These are phyloP conservation scores for Xylaria sp. DNA, from an alignment of 2,329 filamentous ascomycete genomes.

Conservation along the genomic window DNA sequence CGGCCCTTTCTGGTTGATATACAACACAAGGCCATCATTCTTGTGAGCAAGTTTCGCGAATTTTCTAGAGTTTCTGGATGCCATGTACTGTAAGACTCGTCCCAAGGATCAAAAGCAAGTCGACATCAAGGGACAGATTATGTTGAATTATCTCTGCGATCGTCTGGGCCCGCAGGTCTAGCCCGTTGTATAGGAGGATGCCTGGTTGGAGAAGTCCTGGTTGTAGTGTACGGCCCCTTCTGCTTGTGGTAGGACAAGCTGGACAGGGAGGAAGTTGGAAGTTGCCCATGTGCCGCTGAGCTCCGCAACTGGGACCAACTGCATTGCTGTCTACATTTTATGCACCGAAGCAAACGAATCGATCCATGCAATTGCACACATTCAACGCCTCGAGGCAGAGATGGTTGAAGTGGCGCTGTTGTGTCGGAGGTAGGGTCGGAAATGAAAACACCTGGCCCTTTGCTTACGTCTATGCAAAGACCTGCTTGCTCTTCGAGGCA, in stretches of 20 bases:
- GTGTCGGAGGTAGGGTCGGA: conserved; percentile 14
- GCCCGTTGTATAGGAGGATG: conserved; percentile 1
- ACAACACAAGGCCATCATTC: conserved; percentile 16
- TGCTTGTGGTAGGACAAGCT: neutral
- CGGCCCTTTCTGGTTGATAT: conserved; percentile 23
- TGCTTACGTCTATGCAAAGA: conserved; percentile 5
- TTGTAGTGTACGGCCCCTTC: neutral
- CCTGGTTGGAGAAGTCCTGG: neutral
- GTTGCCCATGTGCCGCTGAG: conserved; percentile 11
- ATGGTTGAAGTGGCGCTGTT: conserved; percentile 15
- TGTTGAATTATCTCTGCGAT: conserved; percentile 9
- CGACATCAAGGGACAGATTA: neutral
- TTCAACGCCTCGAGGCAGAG: conserved; percentile 10
- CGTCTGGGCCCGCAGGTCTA: neutral
- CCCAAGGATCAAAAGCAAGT: conserved; percentile 1
- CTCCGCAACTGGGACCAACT: conserved; percentile 10
- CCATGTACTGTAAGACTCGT: conserved; percentile 5
- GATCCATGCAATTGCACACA: conserved; percentile 8
- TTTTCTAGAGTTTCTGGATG: neutral
- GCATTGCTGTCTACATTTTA: conserved; percentile 7
- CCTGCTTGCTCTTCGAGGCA: conserved; percentile 9
- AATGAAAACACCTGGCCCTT: conserved; percentile 11
- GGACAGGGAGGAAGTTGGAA: conserved; percentile 12
- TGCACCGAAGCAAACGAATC: neutral
- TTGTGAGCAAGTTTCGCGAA: conserved; percentile 3